phyloP scores from a whole-genome alignment of 2,329 filamentous ascomycete genomes.

The Aspergillus flavus region DNA sequence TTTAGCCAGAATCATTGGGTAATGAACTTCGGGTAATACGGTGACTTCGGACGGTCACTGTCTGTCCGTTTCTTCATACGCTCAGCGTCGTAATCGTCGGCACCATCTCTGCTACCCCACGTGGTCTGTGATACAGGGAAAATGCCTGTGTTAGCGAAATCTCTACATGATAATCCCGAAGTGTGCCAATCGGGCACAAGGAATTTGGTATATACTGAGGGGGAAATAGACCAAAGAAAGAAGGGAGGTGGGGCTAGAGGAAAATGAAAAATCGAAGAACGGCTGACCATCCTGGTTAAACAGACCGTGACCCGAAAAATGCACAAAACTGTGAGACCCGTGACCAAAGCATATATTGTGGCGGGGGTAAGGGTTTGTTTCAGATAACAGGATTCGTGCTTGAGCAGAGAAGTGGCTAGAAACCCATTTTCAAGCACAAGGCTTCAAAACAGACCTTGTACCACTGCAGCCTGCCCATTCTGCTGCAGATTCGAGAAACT shows the following conservation, averaged over 20 bases:
- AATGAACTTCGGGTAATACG: constrained; percentile 36
- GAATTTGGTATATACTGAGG: neutral
- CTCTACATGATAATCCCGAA: neutral
- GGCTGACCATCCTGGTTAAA: constrained; percentile 1
- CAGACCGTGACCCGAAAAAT: constrained; percentile 1
- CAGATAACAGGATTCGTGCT: neutral
- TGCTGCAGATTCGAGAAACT: constrained; percentile 6
- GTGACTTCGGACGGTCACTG: constrained; percentile 37
- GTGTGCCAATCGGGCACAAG: neutral
- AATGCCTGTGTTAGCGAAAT: constrained; percentile 7
- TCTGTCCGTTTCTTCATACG: constrained; percentile 59
- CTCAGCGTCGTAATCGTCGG: constrained; percentile 77
- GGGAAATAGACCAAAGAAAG: neutral
- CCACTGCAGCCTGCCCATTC: constrained; percentile 5
- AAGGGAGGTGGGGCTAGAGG: neutral
- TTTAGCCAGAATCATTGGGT: constrained; percentile 23
- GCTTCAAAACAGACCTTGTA: constrained; percentile 6
- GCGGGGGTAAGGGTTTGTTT: neutral
- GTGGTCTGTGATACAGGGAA: constrained; percentile 67
- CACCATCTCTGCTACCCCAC: constrained; percentile 92
- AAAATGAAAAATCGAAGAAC: constrained; percentile 6
- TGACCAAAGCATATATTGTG: constrained; percentile 6
- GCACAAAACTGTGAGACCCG: neutral
- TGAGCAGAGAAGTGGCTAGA: constrained; percentile 6
- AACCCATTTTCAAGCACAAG: constrained; percentile 8